These are phyloP conservation scores for Trichoderma sp. DNA, from an alignment of 2,329 filamentous ascomycete genomes.

Conservation along the genomic window DNA sequence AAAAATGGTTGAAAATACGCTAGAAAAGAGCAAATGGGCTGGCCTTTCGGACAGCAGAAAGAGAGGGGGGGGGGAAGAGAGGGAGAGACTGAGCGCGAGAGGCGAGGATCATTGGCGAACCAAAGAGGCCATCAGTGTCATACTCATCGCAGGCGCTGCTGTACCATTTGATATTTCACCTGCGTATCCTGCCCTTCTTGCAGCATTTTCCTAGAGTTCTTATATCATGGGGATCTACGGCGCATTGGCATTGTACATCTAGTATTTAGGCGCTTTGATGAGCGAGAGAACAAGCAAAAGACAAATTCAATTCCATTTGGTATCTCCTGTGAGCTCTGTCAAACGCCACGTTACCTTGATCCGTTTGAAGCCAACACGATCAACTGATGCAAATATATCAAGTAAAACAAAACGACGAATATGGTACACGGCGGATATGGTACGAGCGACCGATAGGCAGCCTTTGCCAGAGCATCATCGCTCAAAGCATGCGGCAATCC, in stretches of 20 bases:
- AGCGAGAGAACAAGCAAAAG: slow-evolving; percentile 9
- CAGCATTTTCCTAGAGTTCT: background rate
- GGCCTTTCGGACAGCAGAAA: background rate
- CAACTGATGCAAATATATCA: slow-evolving; percentile 14
- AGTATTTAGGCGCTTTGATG: slow-evolving; percentile 2
- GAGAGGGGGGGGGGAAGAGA: background rate
- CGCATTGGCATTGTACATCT: slow-evolving; percentile 32
- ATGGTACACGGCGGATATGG: background rate
- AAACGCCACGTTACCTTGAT: slow-evolving; percentile 32
- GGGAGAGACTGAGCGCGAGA: background rate
- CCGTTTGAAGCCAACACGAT: slow-evolving; percentile 23
- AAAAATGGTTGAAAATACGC: background rate
- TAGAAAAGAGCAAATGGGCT: background rate
- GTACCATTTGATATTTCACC: slow-evolving; percentile 9
- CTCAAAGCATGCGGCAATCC: background rate
- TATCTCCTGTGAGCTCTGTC: slow-evolving; percentile 32
- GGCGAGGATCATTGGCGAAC: background rate
- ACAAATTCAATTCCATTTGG: slow-evolving; percentile 25
- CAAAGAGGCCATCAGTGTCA: background rate
- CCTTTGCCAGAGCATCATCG: background rate
- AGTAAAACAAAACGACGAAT: slow-evolving; percentile 19
- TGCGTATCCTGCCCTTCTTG: slow-evolving; percentile 2
- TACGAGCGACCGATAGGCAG: background rate
- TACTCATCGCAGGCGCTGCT: background rate
- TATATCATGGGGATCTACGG: slow-evolving; percentile 34